A percentile compares a stretch with the other conserved stretches of the same genome.
Evolutionary conservation across 345 rosid genomes (phyloP).

Genomic region (Bretschneidera sinensis): DNA sequence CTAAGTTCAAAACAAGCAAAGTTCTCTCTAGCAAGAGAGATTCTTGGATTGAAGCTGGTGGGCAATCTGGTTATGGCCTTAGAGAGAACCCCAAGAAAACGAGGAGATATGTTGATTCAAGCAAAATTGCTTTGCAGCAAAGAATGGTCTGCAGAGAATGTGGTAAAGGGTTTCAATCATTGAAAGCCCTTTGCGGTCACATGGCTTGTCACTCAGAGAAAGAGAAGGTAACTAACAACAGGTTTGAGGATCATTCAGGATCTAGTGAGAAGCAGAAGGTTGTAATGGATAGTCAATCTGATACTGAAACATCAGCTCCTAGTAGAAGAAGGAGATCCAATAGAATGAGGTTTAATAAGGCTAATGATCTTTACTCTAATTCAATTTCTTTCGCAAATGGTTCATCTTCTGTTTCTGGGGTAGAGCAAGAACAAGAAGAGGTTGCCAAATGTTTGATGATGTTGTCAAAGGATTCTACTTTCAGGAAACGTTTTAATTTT

Average conservation of each 20-base stretch:
- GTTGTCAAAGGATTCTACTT: conserved; percentile 71
- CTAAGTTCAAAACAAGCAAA: conserved; percentile 29
- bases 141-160: conserved; percentile 68
- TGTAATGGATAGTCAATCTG: conserved; percentile 57
- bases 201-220: conserved; percentile 84
- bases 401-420: conserved; percentile 54
- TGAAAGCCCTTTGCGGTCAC: conserved; percentile 92
- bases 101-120: conserved; percentile 48
- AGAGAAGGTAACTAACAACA: conserved; percentile 31
- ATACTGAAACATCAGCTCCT: conserved; percentile 64
- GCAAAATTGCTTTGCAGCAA: conserved; percentile 20
- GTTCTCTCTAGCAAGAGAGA: conserved; percentile 19
- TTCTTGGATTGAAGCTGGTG: conserved; percentile 37
- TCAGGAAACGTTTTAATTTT: conserved; percentile 47
- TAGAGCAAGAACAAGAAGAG: conserved; percentile 77
- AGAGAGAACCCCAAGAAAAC: conserved; percentile 70
- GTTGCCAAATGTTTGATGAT: conserved; percentile 75
- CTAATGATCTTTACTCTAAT: conserved; percentile 26
- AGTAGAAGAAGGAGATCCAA: conserved; percentile 60
- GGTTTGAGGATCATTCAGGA: conserved; percentile 28
- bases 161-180: conserved; percentile 75
- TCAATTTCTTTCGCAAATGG: conserved; percentile 34
- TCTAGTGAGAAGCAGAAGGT: conserved; percentile 31
- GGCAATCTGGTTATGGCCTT: conserved; percentile 53
- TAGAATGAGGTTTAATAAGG: conserved; percentile 42